Evolutionary conservation across 768 basidiomycete genomes (phyloP), one percentile per base, ranked within the genome.

Genomic region (Lactarius indigo): DNA sequence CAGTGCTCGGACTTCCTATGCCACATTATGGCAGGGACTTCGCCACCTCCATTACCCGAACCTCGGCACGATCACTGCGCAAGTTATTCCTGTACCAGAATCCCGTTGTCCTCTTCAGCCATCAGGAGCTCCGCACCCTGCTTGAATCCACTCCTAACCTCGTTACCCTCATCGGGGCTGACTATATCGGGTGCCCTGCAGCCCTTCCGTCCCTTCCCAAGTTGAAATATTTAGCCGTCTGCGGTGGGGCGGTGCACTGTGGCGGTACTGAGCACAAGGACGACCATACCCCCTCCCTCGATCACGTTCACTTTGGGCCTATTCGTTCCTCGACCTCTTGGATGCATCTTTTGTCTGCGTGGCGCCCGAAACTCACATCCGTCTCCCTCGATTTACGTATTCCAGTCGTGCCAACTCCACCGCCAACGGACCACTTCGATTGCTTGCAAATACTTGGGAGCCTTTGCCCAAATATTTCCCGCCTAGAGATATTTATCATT

Each of bases 21-120:
- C 66, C 66, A 15, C 23, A 68, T 60, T 68, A 68, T 60, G 66
- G 66, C 50, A 64, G 31, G 26, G 50, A 64, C 20, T 68, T 68
- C 15, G 66, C 66, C 8, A 26, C 62, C 9, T 9, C 54, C 5
- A 10, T 64, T 31, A 64, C 33, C 23, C 39, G 54, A 26, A 68
- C 28, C 57, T 56, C 13, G 6, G 62, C 66, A 13, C 58, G 18
- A 20, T 68, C 66, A 23, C 58, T 68, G 39, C 54, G 56, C 57
- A 56, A 59, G 41, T 33, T 68, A 35, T 44, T 59, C 35, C n/a
- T 68, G 8, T 31, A 64, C 35, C 33, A 13, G 3, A n/a, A 39
- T 26, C 57, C 66, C 20, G 15, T 18, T 23, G 54, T 68, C 28
- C 66, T 68, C 18, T 64, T 68, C 26, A 64, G 58, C 42, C 58